Evolutionary conservation across 1,284 basidiomycete species (phyloP).

Genomic region (Apiotrichum porosum): DNA sequence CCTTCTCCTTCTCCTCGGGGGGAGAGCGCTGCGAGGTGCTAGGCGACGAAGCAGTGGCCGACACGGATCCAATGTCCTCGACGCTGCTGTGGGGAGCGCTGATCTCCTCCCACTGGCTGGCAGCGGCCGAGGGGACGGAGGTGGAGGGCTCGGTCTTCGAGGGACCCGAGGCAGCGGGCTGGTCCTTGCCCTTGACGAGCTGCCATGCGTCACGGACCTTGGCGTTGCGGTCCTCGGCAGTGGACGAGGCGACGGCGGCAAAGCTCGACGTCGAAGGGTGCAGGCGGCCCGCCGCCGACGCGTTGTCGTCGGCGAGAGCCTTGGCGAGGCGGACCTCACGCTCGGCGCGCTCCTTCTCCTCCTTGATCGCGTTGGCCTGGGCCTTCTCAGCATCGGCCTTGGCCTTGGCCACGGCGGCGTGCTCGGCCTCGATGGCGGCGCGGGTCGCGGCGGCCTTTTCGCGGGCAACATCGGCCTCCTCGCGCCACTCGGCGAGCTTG

Average conservation of each 20-base stretch:
- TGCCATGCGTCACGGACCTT: constrained; percentile 57
- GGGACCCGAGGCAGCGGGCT: constrained; percentile 23
- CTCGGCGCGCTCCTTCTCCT: constrained; percentile 26
- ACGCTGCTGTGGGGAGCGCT: constrained; percentile 27
- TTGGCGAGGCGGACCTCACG: constrained; percentile 15
- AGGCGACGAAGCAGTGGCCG: constrained; percentile 13
- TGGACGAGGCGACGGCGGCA: neutral
- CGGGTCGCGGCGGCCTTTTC: constrained; percentile 68
- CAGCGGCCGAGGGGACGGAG: constrained; percentile 32
- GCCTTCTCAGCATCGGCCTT: constrained; percentile 21
- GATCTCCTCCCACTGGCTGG: constrained; percentile 43
- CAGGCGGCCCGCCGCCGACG: neutral
- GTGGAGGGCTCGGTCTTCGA: constrained; percentile 23
- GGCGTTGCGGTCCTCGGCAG: constrained; percentile 34
- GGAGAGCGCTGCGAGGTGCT: constrained; percentile 6
- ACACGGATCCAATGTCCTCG: constrained; percentile 28
- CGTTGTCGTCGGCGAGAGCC: constrained; percentile 10
- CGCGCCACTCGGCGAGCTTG: constrained; percentile 66
- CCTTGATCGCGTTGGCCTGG: constrained; percentile 18
- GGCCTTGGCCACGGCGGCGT: constrained; percentile 22
- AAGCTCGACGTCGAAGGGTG: too few relatives aligned
- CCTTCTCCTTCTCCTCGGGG: constrained; percentile 1
- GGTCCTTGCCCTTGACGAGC: constrained; percentile 49
- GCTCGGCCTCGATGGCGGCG: constrained; percentile 60
- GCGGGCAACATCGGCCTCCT: constrained; percentile 66